These are phyloP conservation scores for Simmondsia chinensis DNA, from an alignment of 148 eudicot genomes.

Conservation along the genomic window DNA sequence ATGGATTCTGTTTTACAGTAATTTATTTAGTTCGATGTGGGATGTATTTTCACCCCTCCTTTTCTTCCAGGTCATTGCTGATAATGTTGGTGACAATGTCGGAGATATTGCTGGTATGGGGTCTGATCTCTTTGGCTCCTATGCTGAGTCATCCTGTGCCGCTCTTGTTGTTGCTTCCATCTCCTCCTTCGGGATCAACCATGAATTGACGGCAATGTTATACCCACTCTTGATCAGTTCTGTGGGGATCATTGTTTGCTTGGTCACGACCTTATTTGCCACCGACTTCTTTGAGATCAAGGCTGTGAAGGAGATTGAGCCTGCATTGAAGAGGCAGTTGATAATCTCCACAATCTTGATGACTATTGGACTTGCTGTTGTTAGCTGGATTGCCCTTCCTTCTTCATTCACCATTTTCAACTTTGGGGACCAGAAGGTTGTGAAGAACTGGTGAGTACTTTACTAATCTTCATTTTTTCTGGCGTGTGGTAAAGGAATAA, in stretches of 20 bases:
- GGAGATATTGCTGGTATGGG: conserved; percentile 99
- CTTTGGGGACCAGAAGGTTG: conserved; percentile 76
- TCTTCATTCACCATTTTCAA: conserved; percentile 73
- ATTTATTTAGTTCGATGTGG: neutral
- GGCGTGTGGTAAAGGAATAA: too few relatives aligned
- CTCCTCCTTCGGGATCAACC: conserved; percentile 76
- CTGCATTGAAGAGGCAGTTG: conserved; percentile 69
- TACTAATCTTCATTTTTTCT: neutral
- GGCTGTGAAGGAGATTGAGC: conserved; percentile 81
- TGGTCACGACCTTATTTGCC: conserved; percentile 81
- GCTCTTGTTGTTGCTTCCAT: conserved; percentile 94
- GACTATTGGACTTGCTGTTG: conserved; percentile 65
- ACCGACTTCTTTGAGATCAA: conserved; percentile 91
- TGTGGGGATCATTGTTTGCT: conserved; percentile 69
- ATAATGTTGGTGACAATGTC: conserved; percentile 93
- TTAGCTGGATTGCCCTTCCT: conserved; percentile 67
- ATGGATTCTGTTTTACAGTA: neutral
- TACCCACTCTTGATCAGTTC: conserved; percentile 75
- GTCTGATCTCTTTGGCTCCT: conserved; percentile 92
- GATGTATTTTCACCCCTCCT: neutral
- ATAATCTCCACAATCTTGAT: conserved; percentile 76
- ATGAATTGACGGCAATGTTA: conserved; percentile 71
- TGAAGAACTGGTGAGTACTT: conserved; percentile 61
- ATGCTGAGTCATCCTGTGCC: conserved; percentile 93
- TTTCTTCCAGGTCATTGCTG: conserved; percentile 77